Evolutionary conservation across 2,329 filamentous ascomycete species (phyloP).

Genomic region (Epichloe elymi): DNA sequence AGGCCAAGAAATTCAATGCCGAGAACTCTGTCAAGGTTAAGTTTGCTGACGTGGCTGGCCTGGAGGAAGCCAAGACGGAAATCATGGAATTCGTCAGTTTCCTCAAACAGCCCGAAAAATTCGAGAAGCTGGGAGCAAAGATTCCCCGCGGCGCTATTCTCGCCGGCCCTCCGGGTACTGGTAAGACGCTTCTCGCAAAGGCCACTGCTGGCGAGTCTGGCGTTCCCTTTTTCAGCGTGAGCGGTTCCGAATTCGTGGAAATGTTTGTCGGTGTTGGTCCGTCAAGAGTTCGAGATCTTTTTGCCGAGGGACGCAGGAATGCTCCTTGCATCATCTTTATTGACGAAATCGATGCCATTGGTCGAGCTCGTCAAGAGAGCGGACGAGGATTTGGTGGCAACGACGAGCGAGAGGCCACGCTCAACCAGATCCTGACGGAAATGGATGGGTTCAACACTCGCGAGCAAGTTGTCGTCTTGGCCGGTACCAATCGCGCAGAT

Average conservation of each 20-base stretch:
- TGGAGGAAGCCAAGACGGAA: slow-evolving; percentile 95
- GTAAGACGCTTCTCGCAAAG: slow-evolving; percentile 95
- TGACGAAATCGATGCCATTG: slow-evolving; percentile 97
- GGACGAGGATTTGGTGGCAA: slow-evolving; percentile 68
- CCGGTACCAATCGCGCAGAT: slow-evolving; percentile 91
- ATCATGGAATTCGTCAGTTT: slow-evolving; percentile 99
- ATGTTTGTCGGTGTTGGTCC: slow-evolving; percentile 99
- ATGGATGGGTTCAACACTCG: slow-evolving; percentile 99
- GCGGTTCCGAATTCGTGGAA: slow-evolving; percentile 96
- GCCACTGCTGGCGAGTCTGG: slow-evolving; percentile 93
- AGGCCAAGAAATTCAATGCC: slow-evolving; percentile 94
- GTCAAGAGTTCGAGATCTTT: slow-evolving; percentile 87
- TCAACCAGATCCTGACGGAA: slow-evolving; percentile 96
- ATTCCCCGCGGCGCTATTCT: slow-evolving; percentile 94
- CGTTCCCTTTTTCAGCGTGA: slow-evolving; percentile 96
- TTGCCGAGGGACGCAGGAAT: slow-evolving; percentile 87
- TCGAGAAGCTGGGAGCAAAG: slow-evolving; percentile 90
- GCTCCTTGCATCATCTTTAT: slow-evolving; percentile 99
- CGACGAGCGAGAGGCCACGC: slow-evolving; percentile 89
- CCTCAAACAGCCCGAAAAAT: slow-evolving; percentile 82
- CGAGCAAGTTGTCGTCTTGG: slow-evolving; percentile 91
- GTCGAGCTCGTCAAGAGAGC: slow-evolving; percentile 73
- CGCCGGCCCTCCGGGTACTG: slow-evolving; percentile 93
- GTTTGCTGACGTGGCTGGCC: slow-evolving; percentile 90
- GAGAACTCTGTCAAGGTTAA: slow-evolving; percentile 95